Evolutionary conservation across 139 green algal genomes (phyloP), one percentile per base, ranked within the genome.

Genomic region (Helicosporidium sp.): DNA sequence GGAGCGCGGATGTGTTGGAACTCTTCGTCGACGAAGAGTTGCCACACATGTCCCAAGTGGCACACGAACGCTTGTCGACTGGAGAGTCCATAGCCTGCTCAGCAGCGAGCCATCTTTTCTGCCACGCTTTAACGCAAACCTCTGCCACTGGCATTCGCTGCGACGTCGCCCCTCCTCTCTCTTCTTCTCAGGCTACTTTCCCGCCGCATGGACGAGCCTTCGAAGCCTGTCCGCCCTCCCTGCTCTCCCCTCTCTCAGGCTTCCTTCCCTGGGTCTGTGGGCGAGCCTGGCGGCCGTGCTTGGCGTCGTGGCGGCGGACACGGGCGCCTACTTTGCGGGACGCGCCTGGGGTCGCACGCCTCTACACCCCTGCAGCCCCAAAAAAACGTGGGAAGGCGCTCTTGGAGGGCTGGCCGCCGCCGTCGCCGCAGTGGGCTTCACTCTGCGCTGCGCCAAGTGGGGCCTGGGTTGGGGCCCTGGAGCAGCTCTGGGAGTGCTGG

Each of bases 361-460:
- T 55, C 67, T 94, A 22, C 87, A 65, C 2, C 58, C 68, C 15
- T 85, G 92, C 51, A 80, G 63, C 57, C 84, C 84, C 26, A 93
- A 93, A 57, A 94, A 94, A 67, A 94, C 84, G 1, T 80, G 92
- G 40, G 84, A 94, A 61, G 84, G 84, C 1, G 83, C 84, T 1
- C 28, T 77, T 0, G 80, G 79, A 4, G 84, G 84, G 22, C 58
- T 89, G 41, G 40, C 69, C 13, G 73, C 44, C 45, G 73, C 61
- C 27, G 60, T 85, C 23, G 52, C 22, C 0, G n/a, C n/a, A n/a
- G n/a, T n/a, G n/a, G n/a, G n/a, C n/a, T n/a, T n/a, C n/a, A n/a
- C n/a, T n/a, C 59, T 66, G 26, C 73, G 80, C 16, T 44, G 84
- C 6, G 54, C 36, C 4, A 65, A 64, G 1, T 66, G 51, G 47